phyloP scores from a whole-genome alignment of 345 rosid species.

The Eucalyptus dawsonii region DNA sequence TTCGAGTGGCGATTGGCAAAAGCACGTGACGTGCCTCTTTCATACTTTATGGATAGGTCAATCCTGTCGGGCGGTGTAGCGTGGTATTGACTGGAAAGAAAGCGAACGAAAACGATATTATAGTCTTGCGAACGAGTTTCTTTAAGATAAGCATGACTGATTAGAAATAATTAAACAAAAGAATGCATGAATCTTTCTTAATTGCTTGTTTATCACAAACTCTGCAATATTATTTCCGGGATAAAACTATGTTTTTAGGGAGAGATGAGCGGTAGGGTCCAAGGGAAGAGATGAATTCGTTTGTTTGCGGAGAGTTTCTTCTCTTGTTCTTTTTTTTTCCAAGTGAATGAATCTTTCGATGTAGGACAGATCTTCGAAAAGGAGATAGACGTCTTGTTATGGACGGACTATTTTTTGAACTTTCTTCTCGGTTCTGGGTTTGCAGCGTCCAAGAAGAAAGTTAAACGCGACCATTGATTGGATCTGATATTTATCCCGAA shows the following conservation, averaged over 20 bases:
- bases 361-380: background rate
- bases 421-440: background rate
- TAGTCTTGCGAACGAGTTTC: background rate
- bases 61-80: background rate
- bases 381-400: background rate
- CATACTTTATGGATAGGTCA: background rate
- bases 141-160: background rate
- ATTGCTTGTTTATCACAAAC: background rate
- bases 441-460: background rate
- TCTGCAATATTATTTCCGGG: background rate
- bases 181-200: background rate
- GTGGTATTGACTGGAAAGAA: background rate
- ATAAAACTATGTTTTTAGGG: background rate
- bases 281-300: background rate
- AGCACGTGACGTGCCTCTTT: background rate
- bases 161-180: background rate
- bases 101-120: background rate
- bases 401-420: background rate
- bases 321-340: background rate
- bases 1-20: background rate
- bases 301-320: background rate
- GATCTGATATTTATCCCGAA: background rate
- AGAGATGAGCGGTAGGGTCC: background rate
- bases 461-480: background rate
- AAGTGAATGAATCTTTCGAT: background rate